Conservation (phyloP, 2,329 filamentous ascomycete species). For the Leptographium galeiforme region DNA sequence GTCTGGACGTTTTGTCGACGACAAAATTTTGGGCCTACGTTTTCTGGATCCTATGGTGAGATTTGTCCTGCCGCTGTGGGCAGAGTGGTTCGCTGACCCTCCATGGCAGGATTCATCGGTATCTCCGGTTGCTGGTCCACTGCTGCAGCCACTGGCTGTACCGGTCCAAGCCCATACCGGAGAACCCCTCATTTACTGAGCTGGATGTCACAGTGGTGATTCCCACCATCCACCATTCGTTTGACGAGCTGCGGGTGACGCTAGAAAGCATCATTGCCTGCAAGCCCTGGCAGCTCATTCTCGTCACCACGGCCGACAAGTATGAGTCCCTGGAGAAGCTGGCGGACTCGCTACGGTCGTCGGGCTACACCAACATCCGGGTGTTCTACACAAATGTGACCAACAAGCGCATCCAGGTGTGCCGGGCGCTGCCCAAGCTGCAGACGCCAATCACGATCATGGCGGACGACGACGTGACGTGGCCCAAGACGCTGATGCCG, state of each 20-base stretch:
- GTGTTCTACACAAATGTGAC: conserved; percentile 71
- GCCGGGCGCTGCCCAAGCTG: conserved; percentile 76
- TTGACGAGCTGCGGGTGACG: conserved; percentile 70
- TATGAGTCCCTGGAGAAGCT: conserved; percentile 54
- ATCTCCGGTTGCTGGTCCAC: conserved; percentile 74
- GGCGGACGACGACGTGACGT: conserved; percentile 91
- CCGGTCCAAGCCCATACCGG: conserved; percentile 69
- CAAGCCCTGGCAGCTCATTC: conserved; percentile 57
- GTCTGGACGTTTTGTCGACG: conserved; percentile 23
- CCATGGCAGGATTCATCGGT: conserved; percentile 62
- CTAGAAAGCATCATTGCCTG: conserved; percentile 64
- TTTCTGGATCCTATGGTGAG: conserved; percentile 31
- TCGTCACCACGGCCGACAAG: conserved; percentile 80
- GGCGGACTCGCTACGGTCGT: conserved; percentile 38
- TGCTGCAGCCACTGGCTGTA: conserved; percentile 77
- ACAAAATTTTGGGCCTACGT: conserved; percentile 32
- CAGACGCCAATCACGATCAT: conserved; percentile 76
- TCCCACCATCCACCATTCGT: conserved; percentile 78
- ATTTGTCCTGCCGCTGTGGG: not conserved
- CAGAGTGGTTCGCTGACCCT: not conserved
- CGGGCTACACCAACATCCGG: conserved; percentile 44
- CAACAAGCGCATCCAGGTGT: conserved; percentile 92
- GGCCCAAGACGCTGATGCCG: conserved; percentile 71
- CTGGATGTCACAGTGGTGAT: conserved; percentile 89
- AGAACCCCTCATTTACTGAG: conserved; percentile 64